Evolutionary conservation across 2,329 filamentous ascomycete genomes (phyloP).

Genomic region (Cercospora sp.): DNA sequence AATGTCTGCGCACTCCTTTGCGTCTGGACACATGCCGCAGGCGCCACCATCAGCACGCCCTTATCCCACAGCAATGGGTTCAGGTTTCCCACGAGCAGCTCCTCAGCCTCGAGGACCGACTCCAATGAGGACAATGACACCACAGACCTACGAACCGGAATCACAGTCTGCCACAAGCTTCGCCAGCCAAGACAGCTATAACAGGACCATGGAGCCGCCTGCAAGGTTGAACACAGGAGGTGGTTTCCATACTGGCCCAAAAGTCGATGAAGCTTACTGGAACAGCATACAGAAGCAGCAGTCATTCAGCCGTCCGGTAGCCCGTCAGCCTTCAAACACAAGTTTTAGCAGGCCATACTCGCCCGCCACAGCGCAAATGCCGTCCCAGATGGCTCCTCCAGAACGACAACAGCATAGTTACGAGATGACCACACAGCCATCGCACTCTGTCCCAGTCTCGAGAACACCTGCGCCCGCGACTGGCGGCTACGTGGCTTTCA

Average conservation of each 20-base stretch:
- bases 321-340: conserved; percentile 20
- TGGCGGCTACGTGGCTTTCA: conserved; percentile 39
- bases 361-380: neutral
- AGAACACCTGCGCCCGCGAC: conserved; percentile 20
- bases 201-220: conserved; percentile 20
- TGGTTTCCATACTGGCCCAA: conserved; percentile 28
- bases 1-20: conserved; percentile 18
- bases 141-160: conserved; percentile 21
- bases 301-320: conserved; percentile 28
- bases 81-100: conserved; percentile 21
- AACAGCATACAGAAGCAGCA: conserved; percentile 34
- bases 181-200: conserved; percentile 22
- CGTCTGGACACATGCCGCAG: conserved; percentile 17
- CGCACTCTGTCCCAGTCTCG: conserved; percentile 19
- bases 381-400: neutral
- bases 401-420: conserved; percentile 32
- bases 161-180: conserved; percentile 17
- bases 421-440: conserved; percentile 35
- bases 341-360: conserved; percentile 18
- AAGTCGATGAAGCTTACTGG: conserved; percentile 27
- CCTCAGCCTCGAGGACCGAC: conserved; percentile 22
- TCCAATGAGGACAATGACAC: conserved; percentile 25
- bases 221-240: conserved; percentile 34
- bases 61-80: conserved; percentile 15
- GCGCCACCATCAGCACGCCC: conserved; percentile 21